Conservation (phyloP, 345 rosid species). For the Hypericum perforatum region DNA sequence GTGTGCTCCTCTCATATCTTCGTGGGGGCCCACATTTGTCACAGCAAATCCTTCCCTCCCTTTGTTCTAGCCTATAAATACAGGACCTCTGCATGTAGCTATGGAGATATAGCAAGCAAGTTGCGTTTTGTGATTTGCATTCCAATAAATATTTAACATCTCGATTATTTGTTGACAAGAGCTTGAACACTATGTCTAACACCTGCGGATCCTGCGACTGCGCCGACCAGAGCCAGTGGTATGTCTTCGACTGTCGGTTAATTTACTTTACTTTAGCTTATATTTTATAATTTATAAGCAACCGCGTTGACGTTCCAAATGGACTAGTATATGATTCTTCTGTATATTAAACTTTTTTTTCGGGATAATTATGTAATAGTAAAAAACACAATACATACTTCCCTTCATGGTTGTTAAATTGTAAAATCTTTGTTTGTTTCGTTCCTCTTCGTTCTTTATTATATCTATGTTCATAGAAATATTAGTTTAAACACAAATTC, state of each 20-base stretch:
- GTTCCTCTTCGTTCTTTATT: too few relatives aligned
- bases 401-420: too few relatives aligned
- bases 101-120: constrained; percentile 12
- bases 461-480: too few relatives aligned
- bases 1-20: constrained; percentile 40
- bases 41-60: constrained; percentile 1
- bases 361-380: too few relatives aligned
- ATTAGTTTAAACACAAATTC: too few relatives aligned
- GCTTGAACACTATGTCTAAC: constrained; percentile 48
- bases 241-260: constrained; percentile 13
- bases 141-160: constrained; percentile 4
- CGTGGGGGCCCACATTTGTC: not conserved
- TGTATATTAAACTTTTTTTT: too few relatives aligned
- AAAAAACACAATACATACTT: too few relatives aligned
- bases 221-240: constrained; percentile 75
- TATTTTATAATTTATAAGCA: too few relatives aligned
- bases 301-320: too few relatives aligned
- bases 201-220: constrained; percentile 75
- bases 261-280: too few relatives aligned
- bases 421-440: too few relatives aligned
- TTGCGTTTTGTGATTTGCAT: not conserved
- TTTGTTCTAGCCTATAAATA: constrained; percentile 35
- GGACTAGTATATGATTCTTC: too few relatives aligned
- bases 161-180: not conserved
- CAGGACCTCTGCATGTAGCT: not conserved